Conservation (phyloP, 2,329 filamentous ascomycete genomes). For the Nigrospora oryzae region DNA sequence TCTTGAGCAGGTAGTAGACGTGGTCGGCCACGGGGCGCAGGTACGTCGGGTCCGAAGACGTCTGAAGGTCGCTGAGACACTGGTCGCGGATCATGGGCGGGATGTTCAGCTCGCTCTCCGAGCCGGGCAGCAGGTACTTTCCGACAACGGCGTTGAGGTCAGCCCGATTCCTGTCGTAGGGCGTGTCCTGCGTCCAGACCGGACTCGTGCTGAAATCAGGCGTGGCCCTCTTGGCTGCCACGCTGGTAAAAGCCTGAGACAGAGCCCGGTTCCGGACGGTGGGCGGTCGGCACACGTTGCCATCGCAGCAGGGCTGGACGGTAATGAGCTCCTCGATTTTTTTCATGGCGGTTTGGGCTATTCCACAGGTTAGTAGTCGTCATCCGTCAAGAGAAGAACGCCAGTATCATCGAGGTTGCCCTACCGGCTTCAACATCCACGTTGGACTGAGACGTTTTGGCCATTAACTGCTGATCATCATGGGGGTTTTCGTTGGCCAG, state of each 20-base stretch:
- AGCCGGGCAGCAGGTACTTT: constrained; percentile 29
- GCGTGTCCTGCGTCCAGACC: constrained; percentile 4
- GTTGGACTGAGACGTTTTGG: constrained; percentile 1
- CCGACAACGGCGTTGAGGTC: constrained; percentile 30
- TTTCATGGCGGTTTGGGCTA: no score
- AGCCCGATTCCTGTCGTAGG: constrained; percentile 5
- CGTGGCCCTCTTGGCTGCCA: no score
- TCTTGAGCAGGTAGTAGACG: constrained; percentile 34
- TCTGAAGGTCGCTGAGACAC: constrained; percentile 25
- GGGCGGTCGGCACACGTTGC: no score
- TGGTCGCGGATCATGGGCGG: constrained; percentile 29
- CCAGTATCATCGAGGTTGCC: no score
- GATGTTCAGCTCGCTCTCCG: constrained; percentile 39
- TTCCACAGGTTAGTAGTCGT: no score
- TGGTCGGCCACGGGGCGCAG: constrained; percentile 36
- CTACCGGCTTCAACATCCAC: constrained; percentile 24
- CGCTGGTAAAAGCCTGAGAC: no score
- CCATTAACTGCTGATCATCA: no score
- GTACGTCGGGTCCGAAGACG: constrained; percentile 26
- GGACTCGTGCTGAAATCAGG: constrained; percentile 18
- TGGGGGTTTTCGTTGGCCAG: background rate
- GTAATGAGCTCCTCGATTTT: no score
- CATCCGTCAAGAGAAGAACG: no score
- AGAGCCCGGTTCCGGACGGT: no score
- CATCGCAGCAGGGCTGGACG: no score